phyloP scores from a whole-genome alignment of 768 basidiomycete genomes.

The Naganishia randhawae region DNA sequence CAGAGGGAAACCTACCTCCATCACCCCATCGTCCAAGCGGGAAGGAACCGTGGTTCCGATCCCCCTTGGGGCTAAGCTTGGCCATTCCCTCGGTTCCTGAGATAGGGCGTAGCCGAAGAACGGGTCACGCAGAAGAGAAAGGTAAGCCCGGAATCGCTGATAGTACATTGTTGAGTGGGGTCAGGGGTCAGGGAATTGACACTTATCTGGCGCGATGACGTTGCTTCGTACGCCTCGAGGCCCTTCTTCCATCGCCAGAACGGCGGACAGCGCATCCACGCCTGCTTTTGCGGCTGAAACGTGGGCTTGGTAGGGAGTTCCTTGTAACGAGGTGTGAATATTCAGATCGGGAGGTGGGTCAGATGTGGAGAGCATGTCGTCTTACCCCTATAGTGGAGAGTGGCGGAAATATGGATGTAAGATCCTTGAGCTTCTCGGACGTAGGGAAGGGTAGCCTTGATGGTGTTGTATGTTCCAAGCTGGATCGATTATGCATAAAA shows the following conservation, averaged over 20 bases:
- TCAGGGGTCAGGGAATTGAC: not conserved
- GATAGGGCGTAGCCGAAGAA: slow-evolving; percentile 57
- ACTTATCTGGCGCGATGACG: slow-evolving; percentile 51
- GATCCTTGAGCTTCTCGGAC: slow-evolving; percentile 69
- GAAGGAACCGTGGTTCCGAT: slow-evolving; percentile 33
- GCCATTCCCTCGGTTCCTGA: slow-evolving; percentile 64
- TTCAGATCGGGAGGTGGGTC: not conserved
- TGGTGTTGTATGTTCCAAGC: slow-evolving; percentile 89
- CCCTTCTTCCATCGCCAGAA: slow-evolving; percentile 88
- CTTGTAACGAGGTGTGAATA: slow-evolving; percentile 52
- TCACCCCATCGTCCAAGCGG: slow-evolving; percentile 40
- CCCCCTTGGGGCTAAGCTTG: slow-evolving; percentile 46
- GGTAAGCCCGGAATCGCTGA: slow-evolving; percentile 14
- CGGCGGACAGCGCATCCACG: slow-evolving; percentile 80
- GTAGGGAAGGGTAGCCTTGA: slow-evolving; percentile 81
- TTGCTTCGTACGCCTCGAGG: slow-evolving; percentile 87
- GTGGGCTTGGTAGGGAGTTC: slow-evolving; percentile 80
- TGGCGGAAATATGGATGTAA: slow-evolving; percentile 85
- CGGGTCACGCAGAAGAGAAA: not conserved
- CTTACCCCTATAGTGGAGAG: slow-evolving; percentile 75
- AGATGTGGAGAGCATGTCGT: not conserved
- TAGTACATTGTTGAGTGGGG: slow-evolving; percentile 65
- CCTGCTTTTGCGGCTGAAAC: slow-evolving; percentile 93
- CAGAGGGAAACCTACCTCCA: slow-evolving; percentile 28
- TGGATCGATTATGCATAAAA: slow-evolving; percentile 51